These are phyloP conservation scores for Dactylonectria estremocensis DNA, from an alignment of 2,329 filamentous ascomycete species.

Conservation along the genomic window DNA sequence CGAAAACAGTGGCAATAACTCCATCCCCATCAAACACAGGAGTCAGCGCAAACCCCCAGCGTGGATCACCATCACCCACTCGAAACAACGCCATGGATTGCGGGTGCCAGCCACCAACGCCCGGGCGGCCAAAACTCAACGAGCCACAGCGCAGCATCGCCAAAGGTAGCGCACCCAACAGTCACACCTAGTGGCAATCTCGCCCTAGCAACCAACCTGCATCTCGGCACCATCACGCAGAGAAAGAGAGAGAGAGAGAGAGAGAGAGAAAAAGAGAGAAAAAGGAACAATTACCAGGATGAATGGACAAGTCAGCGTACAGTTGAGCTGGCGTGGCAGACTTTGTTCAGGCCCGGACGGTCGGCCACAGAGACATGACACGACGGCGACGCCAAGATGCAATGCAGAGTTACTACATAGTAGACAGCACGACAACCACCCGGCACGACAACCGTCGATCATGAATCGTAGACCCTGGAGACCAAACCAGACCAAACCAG, in stretches of 20 bases:
- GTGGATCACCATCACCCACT: slow-evolving; percentile 15
- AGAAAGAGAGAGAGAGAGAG: background rate
- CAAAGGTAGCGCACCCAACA: background rate
- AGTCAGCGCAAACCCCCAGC: background rate
- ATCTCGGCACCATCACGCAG: background rate
- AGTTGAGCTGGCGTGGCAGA: background rate
- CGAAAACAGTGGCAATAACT: background rate
- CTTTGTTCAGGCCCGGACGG: background rate
- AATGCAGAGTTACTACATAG: background rate
- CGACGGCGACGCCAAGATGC: background rate
- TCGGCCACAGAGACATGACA: background rate
- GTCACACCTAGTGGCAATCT: background rate
- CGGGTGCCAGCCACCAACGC: slow-evolving; percentile 13
- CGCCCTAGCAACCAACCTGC: background rate
- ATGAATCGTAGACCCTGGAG: background rate
- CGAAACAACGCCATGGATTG: background rate
- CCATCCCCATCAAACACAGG: background rate
- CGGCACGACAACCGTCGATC: background rate
- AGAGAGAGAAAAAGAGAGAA: background rate
- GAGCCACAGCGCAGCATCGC: too few species aligned
- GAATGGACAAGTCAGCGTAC: background rate
- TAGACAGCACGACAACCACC: background rate
- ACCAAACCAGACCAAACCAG: background rate
- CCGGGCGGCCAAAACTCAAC: background rate
- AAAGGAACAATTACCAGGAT: background rate